Evolutionary conservation across 345 rosid genomes (phyloP).

Genomic region (Syzygium grande): DNA sequence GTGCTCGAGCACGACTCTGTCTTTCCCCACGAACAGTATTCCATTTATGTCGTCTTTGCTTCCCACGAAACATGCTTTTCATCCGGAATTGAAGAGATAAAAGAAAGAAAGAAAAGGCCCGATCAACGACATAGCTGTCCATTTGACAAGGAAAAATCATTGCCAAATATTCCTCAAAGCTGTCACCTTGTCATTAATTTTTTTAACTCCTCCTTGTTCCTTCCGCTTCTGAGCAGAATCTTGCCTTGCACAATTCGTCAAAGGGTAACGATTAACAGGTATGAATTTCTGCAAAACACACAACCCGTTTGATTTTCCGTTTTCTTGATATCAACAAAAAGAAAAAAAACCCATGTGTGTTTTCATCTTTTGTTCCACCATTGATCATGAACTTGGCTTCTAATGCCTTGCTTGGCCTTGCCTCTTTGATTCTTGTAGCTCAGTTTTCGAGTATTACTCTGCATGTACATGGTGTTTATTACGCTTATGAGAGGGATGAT

Average conservation of each 20-base stretch:
- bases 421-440: background rate
- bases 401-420: background rate
- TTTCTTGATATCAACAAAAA: background rate
- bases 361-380: background rate
- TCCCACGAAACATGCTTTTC: background rate
- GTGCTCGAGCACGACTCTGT: background rate
- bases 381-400: constrained; percentile 7
- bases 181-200: constrained; percentile 1
- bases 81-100: background rate
- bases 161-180: background rate
- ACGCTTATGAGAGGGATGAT: constrained; percentile 25
- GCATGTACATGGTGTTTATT: background rate
- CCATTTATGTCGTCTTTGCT: background rate
- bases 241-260: constrained; percentile 20
- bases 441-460: background rate
- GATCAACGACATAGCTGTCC: background rate
- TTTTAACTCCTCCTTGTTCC: background rate
- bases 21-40: background rate
- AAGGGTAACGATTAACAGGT: background rate
- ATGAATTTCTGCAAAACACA: background rate
- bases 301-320: background rate
- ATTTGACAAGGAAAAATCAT: background rate
- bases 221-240: constrained; percentile 8
- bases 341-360: background rate
- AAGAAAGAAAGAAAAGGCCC: background rate